Conservation (phyloP, 345 rosid species). For the Eucalyptus polyanthemos region DNA sequence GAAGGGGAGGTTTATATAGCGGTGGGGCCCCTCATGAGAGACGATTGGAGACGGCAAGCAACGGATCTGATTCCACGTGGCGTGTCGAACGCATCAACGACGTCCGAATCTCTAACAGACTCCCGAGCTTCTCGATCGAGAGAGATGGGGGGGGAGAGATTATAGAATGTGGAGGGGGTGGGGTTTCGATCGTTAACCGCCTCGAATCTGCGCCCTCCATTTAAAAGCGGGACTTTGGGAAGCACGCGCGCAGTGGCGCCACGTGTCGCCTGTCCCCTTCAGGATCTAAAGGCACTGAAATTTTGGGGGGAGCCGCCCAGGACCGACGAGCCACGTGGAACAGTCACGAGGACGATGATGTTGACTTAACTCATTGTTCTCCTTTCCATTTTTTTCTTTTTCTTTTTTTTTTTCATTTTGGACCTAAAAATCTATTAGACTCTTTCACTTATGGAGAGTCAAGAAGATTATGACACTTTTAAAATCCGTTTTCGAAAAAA, state of each 20-base stretch:
- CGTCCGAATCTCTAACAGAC: not conserved
- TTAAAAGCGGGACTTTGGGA: not conserved
- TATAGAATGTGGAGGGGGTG: not conserved
- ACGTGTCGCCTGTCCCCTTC: not conserved
- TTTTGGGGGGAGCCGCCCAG: not conserved
- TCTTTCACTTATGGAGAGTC: not conserved
- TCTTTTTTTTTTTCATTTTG: not conserved
- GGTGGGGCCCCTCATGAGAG: not conserved
- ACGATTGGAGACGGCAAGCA: not conserved
- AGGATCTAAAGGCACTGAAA: not conserved
- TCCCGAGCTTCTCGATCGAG: not conserved
- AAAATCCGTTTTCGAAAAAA: not conserved
- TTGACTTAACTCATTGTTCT: not conserved
- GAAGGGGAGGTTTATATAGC: not conserved
- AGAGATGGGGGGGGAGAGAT: not conserved
- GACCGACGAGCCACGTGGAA: not conserved
- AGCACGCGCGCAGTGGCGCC: not conserved
- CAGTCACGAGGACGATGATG: not conserved
- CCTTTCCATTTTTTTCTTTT: not conserved
- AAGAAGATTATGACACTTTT: no score
- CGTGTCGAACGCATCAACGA: not conserved
- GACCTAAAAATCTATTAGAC: not conserved
- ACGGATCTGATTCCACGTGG: constrained; percentile 20
- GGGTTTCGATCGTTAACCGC: not conserved
- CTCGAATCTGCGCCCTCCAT: not conserved